phyloP scores from a whole-genome alignment of 2,329 filamentous ascomycete species.

The Verruconis gallopava region DNA sequence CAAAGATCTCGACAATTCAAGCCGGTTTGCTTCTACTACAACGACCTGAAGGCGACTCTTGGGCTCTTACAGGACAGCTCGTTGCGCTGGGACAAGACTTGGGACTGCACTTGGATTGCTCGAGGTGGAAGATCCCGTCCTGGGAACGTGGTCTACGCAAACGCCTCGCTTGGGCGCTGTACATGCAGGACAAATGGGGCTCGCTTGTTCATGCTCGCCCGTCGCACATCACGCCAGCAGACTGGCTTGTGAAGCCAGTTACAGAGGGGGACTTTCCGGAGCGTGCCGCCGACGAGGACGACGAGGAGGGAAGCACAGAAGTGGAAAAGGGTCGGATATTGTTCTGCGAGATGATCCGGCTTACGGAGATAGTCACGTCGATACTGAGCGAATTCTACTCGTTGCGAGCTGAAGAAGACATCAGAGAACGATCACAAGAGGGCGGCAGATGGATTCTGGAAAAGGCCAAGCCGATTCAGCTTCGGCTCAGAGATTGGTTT shows the following conservation, averaged over 20 bases:
- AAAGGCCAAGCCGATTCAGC: slow-evolving; percentile 40
- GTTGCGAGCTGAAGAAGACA: slow-evolving; percentile 33
- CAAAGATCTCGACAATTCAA: slow-evolving; percentile 29
- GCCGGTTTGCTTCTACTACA: slow-evolving; percentile 27
- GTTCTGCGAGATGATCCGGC: slow-evolving; percentile 39
- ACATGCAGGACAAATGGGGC: slow-evolving; percentile 53
- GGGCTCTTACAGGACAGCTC: slow-evolving; percentile 23
- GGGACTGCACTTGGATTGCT: slow-evolving; percentile 41
- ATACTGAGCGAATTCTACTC: slow-evolving; percentile 41
- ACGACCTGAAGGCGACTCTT: slow-evolving; percentile 21
- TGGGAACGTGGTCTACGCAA: slow-evolving; percentile 52
- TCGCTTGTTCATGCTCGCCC: slow-evolving; percentile 45
- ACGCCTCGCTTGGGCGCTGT: slow-evolving; percentile 50
- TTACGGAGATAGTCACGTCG: slow-evolving; percentile 39
- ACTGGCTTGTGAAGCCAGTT: slow-evolving; percentile 39
- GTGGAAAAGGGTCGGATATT: slow-evolving; percentile 25
- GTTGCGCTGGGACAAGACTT: slow-evolving; percentile 27
- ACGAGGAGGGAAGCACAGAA: slow-evolving; percentile 22
- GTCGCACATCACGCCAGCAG: slow-evolving; percentile 38
- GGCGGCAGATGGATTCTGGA: slow-evolving; percentile 39
- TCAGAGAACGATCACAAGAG: slow-evolving; percentile 27
- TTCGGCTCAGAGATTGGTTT: slow-evolving; percentile 41
- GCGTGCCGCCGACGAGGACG: slow-evolving; percentile 20
- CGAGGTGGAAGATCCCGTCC: slow-evolving; percentile 46
- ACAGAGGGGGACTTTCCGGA: slow-evolving; percentile 32